Base-by-base conservation (phyloP, 2,329 filamentous ascomycete species). In the Botryotinia narcissicola region DNA sequence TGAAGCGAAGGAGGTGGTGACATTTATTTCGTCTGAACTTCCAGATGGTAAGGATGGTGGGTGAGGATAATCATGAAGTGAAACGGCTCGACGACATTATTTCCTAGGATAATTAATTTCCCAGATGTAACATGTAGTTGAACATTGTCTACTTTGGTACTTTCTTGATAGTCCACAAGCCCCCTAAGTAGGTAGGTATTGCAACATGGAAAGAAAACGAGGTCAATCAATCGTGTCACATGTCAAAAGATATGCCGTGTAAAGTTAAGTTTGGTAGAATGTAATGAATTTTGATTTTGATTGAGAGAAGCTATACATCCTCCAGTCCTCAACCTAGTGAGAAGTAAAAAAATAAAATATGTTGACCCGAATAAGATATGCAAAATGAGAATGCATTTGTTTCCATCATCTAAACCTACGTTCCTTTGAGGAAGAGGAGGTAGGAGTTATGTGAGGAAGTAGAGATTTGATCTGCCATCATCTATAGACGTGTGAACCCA, bases 401-500 rank as follows among this genome's bases (percentile, higher is more conserved):
- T 46, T 72, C 71, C 71, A 25, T 77, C 68, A 74, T 77, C 79
- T 77, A 78, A 78, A 75, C 75, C 75, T 74, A 74, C 48, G 68
- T 32, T 74, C 75, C 75, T 73, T 75, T 70, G 68, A 62, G 71
- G 14, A 46, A 78, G 76, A 78, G 54, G 75, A 73, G 61, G 72
- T 71, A 59, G 40, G 71, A 72, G 75, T 77, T 77, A 78, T 77
- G 68, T 73, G 76, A 77, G 78, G 77, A 77, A 75, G 51, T 76
- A 71, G 60, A 67, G 48, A 54, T 42, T 79, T 76, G 69, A 74
- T 81, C 73, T 81, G 67, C 80, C 80, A 81, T 81, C 77, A 79
- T 79, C 78, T 80, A 78, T 81, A 81, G 79, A 81, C 80, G 74
- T 79, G 51, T 79, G 76, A 64, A 78, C 79, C 78, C 75, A 79